Base-by-base conservation (phyloP, 2,329 filamentous ascomycete species). In the Trichophyton rubrum region DNA sequence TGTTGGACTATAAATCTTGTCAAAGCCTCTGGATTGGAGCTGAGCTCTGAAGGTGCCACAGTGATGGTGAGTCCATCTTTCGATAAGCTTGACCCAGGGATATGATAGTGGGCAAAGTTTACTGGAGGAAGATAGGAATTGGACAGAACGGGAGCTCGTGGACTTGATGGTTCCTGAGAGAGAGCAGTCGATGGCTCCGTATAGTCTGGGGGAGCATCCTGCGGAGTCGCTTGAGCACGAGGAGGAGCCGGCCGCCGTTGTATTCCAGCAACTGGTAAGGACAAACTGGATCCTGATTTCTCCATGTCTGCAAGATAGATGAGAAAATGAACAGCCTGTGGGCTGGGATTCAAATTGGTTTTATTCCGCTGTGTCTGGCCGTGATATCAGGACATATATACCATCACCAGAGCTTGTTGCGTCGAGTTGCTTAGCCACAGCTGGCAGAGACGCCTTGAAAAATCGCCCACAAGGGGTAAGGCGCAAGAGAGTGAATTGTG, bases 1-100 rank as follows among this genome's bases (percentile, higher is more conserved):
- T 71, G 68, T 20, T 69, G 67, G 58, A 62, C 57, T 49, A 71
- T 65, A 61, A 71, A 69, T 13, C 61, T 62, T 7, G 66, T 58
- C 13, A 71, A 63, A 35, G 62, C 61, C 33, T 61, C 59, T n/a
- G 68, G 63, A 47, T 65, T 65, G 1, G 62, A 61, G 22, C 63
- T 61, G 17, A 69, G 61, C 20, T 64, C 63, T 4, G 66, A 62
- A 41, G 65, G 64, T 17, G 65, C 66, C 20, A 65, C 68, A 24
- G 67, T 67, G 38, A 69, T 60, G 30, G 66, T 66, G 5, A 64
- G 64, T 22, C 62, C 62, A 61, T 69, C 68, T 22, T 64, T 63
- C 30, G 68, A 69, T 11, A 69, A 53, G 7, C 62, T 63, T 7
- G 65, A 58, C 33, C 67, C 64, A 1, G 66, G 62, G 22, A 70